phyloP scores from a whole-genome alignment of 2,329 filamentous ascomycete species.

The Chrysosporium keratinophilum region DNA sequence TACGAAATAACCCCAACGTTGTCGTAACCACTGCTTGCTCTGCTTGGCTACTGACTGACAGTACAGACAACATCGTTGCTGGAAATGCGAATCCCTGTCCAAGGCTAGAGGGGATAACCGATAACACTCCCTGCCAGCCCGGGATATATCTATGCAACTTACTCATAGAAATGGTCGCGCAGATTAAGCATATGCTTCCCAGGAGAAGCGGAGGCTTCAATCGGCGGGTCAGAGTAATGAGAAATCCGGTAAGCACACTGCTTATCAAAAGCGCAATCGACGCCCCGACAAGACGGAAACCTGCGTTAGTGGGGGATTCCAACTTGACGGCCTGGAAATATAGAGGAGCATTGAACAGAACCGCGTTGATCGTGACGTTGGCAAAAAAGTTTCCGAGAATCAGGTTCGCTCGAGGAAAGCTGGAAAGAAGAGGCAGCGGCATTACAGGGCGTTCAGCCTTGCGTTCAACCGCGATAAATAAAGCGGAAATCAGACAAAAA shows the following conservation, averaged over 20 bases:
- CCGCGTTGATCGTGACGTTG: conserved; percentile 42
- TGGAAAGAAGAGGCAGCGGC: conserved; percentile 40
- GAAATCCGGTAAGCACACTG: conserved; percentile 51
- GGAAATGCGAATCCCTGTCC: conserved; percentile 58
- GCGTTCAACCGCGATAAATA: conserved; percentile 36
- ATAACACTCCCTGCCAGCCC: conserved; percentile 44
- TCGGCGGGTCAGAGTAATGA: conserved; percentile 50
- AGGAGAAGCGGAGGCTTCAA: conserved; percentile 50
- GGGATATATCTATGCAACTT: conserved; percentile 45
- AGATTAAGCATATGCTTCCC: conserved; percentile 41
- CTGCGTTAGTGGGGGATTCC: conserved; percentile 58
- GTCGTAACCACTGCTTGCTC: conserved; percentile 60
- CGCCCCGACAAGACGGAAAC: conserved; percentile 59
- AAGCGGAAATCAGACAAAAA: conserved; percentile 29
- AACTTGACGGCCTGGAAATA: conserved; percentile 69
- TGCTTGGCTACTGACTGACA: conserved; percentile 48
- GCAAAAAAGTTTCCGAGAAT: conserved; percentile 46
- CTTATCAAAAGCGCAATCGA: conserved; percentile 46
- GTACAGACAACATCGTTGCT: conserved; percentile 52
- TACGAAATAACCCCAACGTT: conserved; percentile 61
- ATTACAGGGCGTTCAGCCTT: conserved; percentile 41
- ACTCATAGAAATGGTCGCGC: conserved; percentile 44
- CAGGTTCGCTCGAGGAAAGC: conserved; percentile 39
- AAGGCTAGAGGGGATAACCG: conserved; percentile 47
- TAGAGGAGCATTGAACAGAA: conserved; percentile 61